Conservation (phyloP, 768 basidiomycete genomes). For the Inosperma sp. region DNA sequence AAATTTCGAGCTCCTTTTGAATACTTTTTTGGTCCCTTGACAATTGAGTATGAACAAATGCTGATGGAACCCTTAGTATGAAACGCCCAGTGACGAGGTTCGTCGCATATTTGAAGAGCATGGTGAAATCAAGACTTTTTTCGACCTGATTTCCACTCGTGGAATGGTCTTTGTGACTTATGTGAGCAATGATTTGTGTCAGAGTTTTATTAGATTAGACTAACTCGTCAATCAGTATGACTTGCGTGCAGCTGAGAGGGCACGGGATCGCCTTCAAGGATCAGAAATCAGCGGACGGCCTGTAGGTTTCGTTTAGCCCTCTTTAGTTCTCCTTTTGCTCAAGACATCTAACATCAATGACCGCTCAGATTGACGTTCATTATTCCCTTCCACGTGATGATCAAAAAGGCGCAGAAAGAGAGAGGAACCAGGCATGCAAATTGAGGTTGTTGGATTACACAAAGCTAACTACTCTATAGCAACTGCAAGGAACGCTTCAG, state of each 20-base stretch:
- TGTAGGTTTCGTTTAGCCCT: slow-evolving; percentile 46
- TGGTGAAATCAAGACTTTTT: slow-evolving; percentile 96
- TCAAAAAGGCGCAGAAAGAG: slow-evolving; percentile 60
- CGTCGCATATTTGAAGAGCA: slow-evolving; percentile 85
- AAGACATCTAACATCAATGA: background rate
- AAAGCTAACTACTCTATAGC: slow-evolving; percentile 31
- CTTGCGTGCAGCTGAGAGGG: slow-evolving; percentile 86
- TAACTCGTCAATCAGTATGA: slow-evolving; percentile 62
- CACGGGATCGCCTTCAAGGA: slow-evolving; percentile 86
- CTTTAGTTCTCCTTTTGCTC: slow-evolving; percentile 4
- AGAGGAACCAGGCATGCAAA: slow-evolving; percentile 76
- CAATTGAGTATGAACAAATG: slow-evolving; percentile 11
- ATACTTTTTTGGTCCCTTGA: slow-evolving; percentile 1
- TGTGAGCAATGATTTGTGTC: slow-evolving; percentile 50
- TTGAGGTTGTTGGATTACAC: background rate
- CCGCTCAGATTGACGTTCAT: slow-evolving; percentile 89
- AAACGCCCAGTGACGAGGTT: slow-evolving; percentile 82
- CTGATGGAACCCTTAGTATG: slow-evolving; percentile 55
- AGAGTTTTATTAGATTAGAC: slow-evolving; percentile 13
- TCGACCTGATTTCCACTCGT: slow-evolving; percentile 88
- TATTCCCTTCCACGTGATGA: slow-evolving; percentile 93
- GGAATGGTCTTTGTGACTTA: slow-evolving; percentile 99
- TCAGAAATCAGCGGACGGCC: slow-evolving; percentile 84
- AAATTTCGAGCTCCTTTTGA: slow-evolving; percentile 18
- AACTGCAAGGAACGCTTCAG: slow-evolving; percentile 80